A percentile compares a stretch with the other conserved stretches of the same genome.
phyloP scores from a whole-genome alignment of 768 basidiomycete genomes.

The Mycena epipterygia region DNA sequence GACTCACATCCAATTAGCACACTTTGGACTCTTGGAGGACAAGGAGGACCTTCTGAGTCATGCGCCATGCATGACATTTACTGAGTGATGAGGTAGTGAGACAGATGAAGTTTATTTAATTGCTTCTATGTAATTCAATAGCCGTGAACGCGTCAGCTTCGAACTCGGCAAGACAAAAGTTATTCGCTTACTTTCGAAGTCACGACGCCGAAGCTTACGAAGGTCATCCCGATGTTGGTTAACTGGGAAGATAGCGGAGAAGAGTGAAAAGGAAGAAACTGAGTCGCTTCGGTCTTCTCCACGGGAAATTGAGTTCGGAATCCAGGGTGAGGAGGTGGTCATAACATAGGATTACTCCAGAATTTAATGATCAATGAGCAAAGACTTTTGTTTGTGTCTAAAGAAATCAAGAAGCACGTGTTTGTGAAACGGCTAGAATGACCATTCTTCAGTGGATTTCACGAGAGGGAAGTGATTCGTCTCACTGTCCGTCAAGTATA shows the following conservation, averaged over 20 bases:
- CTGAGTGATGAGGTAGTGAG: slow-evolving; percentile 5
- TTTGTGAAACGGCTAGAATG: too few relatives aligned
- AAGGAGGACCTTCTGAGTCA: background rate
- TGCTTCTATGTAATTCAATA: too few relatives aligned
- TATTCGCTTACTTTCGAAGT: background rate
- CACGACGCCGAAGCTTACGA: background rate
- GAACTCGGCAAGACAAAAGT: background rate
- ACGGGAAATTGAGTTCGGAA: background rate
- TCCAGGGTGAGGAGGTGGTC: background rate
- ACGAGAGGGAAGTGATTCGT: too few relatives aligned
- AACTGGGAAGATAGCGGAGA: background rate
- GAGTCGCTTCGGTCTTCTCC: too few relatives aligned
- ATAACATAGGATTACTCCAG: background rate
- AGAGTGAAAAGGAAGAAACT: background rate
- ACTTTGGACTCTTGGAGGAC: background rate
- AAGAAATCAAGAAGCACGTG: too few relatives aligned
- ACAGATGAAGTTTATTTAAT: too few relatives aligned
- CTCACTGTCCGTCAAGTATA: too few relatives aligned
- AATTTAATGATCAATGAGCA: background rate
- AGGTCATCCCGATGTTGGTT: background rate
- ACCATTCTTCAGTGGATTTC: too few relatives aligned
- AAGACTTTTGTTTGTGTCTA: too few relatives aligned
- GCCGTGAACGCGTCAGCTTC: too few relatives aligned
- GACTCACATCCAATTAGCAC: background rate
- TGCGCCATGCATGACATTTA: background rate